Evolutionary conservation across 2,329 filamentous ascomycete species (phyloP).

Genomic region (Blastomyces gilchristii): DNA sequence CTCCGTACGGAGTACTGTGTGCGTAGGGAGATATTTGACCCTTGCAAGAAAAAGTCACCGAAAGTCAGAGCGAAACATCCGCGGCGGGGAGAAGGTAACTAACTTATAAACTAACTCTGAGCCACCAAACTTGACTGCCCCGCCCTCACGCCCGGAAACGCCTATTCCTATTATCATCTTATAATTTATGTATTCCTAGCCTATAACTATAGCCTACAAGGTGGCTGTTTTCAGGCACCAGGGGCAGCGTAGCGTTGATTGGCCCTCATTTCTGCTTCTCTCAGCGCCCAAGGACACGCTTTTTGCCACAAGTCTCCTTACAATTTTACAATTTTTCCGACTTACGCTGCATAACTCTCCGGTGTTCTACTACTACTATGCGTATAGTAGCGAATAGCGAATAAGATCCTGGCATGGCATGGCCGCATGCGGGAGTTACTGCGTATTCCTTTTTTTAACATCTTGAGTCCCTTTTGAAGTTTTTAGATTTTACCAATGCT

Average conservation of each 20-base stretch:
- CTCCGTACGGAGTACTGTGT: too few relatives aligned
- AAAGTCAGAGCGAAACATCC: neutral
- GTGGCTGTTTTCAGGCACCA: slow-evolving; percentile 7
- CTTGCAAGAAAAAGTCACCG: neutral
- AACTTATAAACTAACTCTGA: too few relatives aligned
- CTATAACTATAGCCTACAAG: neutral
- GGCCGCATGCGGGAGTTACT: neutral
- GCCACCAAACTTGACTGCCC: too few relatives aligned
- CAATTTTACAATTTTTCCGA: neutral
- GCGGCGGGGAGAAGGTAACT: too few relatives aligned
- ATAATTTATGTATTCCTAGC: neutral
- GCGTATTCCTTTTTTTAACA: neutral
- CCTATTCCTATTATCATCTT: neutral
- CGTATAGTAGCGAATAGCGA: neutral
- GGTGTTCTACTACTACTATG: neutral
- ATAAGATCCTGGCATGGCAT: neutral
- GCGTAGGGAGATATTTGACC: too few relatives aligned
- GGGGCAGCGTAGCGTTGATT: slow-evolving; percentile 3
- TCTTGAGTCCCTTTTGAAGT: neutral
- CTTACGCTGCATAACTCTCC: neutral
- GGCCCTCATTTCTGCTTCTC: neutral
- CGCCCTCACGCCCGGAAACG: too few relatives aligned
- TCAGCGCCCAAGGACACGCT: neutral
- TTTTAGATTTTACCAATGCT: neutral
- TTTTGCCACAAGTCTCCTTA: neutral